Base-by-base conservation (phyloP, 805 yeast species). In the Ogataea allantospora region DNA sequence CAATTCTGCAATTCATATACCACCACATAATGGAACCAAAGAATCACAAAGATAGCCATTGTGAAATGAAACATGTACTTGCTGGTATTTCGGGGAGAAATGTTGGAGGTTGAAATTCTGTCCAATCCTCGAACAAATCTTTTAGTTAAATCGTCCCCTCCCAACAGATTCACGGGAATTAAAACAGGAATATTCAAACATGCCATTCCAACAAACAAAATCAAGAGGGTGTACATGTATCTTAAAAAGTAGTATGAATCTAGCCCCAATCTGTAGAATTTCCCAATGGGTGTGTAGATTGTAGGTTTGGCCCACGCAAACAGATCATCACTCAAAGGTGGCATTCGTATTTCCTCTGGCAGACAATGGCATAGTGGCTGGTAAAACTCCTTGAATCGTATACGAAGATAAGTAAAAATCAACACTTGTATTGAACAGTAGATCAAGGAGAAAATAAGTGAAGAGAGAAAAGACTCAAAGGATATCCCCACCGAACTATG, bases 221-320 rank as follows among this genome's bases (percentile, higher is more conserved):
- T 43, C 21, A 77, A 52, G 8, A 83, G 51, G 4, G 80, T 61
- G 33, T 65, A 57, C 30, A 87, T 52, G 49, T 73, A 86, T 33
- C 95, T 58, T 2, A 86, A 50, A 46, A 85, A 81, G 52, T 82
- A 80, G 55, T 82, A 86, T 0, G 88, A 78, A 57, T 88, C 96
- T 6, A 85, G 55, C 0, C 95, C 95, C 43, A 73, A 60, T 1
- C 65, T 58, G 18, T 68, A 53, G 48, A 76, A 80, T 19, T 65
- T 61, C 7, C 66, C 63, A 5, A 75, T 62, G 6, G 55, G 67
- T 14, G 60, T 54, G 7, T 53, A 44, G 19, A 75, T 37, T 0
- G 51, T 63, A 0, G 77, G 73, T 4, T 50, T 29, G 2, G 81
- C 44, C 91, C 91, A 85, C 4, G 67, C 67, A 19, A 80, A 66